A percentile compares a stretch with the other conserved stretches of the same genome.
Conservation (phyloP, 1,284 basidiomycete genomes). For the Inonotus hispidus region DNA sequence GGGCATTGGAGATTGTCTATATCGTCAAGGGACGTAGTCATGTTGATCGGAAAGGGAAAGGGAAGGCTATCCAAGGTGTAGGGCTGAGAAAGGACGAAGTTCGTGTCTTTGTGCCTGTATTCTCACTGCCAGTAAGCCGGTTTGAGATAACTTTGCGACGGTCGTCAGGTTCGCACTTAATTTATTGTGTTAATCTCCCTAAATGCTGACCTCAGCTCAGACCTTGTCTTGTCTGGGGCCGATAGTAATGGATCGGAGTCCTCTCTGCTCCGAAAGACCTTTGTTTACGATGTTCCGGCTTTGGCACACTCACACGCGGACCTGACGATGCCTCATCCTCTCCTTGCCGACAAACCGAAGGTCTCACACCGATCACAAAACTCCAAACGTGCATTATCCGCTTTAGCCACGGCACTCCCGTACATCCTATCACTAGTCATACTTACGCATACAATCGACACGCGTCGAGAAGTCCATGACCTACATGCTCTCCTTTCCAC, state of each 20-base stretch:
- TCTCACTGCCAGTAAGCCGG: conserved; percentile 57
- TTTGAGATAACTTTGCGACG: conserved; percentile 56
- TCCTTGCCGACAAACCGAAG: neutral
- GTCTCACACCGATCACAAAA: neutral
- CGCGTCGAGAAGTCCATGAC: conserved; percentile 8
- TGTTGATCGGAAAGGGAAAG: conserved; percentile 21
- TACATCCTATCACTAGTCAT: conserved; percentile 5
- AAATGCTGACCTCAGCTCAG: neutral
- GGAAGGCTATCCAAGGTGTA: conserved; percentile 23
- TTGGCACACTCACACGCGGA: conserved; percentile 11
- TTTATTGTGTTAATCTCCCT: neutral
- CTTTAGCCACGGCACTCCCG: neutral
- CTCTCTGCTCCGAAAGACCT: neutral
- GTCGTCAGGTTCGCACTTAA: conserved; percentile 40
- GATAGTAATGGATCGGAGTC: neutral
- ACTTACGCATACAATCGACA: conserved; percentile 7
- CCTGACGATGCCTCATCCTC: conserved; percentile 5
- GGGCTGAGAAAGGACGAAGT: conserved; percentile 31
- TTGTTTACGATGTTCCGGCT: conserved; percentile 12
- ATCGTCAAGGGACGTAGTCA: conserved; percentile 41
- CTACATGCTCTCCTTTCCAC: neutral
- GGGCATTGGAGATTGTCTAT: conserved; percentile 44
- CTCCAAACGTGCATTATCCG: neutral
- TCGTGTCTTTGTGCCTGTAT: conserved; percentile 56
- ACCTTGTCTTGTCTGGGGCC: neutral